Evolutionary conservation across 2,329 filamentous ascomycete species (phyloP), one percentile per base, ranked within the genome.

Genomic region (Pseudogymnoascus sp.): DNA sequence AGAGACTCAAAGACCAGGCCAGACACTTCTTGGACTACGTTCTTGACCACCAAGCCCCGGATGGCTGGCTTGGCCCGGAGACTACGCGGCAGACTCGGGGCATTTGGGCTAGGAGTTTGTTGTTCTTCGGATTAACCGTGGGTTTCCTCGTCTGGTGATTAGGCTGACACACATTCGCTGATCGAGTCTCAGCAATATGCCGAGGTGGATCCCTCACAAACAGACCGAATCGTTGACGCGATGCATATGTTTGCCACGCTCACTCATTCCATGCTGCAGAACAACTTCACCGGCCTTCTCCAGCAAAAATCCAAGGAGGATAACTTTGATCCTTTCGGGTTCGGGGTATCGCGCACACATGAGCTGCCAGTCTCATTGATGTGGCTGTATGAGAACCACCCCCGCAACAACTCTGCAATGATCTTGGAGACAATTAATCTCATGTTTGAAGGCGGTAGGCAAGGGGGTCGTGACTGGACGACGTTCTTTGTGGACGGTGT

Each of bases 61-160:
- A 86, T 72, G 83, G 83, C 6, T 86, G 83, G 83, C 69, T 85
- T 16, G 82, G 83, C 0, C 80, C 80, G 0, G 82, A 84, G 71
- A 76, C 66, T 0, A 75, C 71, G 0, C 66, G 73, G 2, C 67
- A 74, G 5, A 74, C 73, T 16, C 72, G 82, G 60, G 78, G 80
- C 38, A 74, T 85, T 45, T 84, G 82, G 83, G 82, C 76, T 4
- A 72, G 82, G 12, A 80, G 77, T 66, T 77, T 80, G 12, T 72
- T 83, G 9, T 75, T 82, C 58, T 72, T 83, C 8, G 82, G 80
- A 2, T 66, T 83, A 62, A 79, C 35, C 4, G 35, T 36, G 35
- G 35, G 35, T n/a, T 36, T 36, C 35, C 12, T n/a, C 75, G 11
- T 49, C 58, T 19, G 4, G 63, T 36, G 2, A 5, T 14, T 14